phyloP scores from a whole-genome alignment of 108 stramenopile species.

The Nitzschia inconspicua region DNA sequence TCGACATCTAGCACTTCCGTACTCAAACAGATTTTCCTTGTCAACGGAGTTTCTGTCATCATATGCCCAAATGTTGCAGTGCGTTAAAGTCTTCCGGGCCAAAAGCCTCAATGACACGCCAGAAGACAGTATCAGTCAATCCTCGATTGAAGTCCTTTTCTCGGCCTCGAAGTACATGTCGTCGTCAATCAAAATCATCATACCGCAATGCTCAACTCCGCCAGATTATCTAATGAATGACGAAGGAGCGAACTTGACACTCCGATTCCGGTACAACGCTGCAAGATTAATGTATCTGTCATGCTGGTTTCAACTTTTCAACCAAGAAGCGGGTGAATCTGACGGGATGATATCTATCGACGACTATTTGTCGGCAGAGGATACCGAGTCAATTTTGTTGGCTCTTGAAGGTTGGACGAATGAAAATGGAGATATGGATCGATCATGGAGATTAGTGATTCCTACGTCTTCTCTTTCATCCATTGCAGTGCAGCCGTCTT shows the following conservation, averaged over 20 bases:
- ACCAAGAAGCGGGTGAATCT: too few species aligned
- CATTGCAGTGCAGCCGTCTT: background rate
- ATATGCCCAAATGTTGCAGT: conserved; percentile 36
- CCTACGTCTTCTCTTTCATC: too few species aligned
- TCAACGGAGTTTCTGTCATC: conserved; percentile 51
- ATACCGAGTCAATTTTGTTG: conserved; percentile 1
- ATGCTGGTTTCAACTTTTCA: conserved; percentile 6
- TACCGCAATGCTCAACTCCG: background rate
- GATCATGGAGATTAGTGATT: background rate
- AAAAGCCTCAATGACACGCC: background rate
- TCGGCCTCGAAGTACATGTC: conserved; percentile 3
- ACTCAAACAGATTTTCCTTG: conserved; percentile 25
- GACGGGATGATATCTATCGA: background rate
- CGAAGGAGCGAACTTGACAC: background rate
- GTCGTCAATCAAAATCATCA: conserved; percentile 2
- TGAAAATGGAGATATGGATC: background rate
- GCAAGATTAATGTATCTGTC: conserved; percentile 2
- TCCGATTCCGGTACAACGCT: background rate
- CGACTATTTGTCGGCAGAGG: background rate
- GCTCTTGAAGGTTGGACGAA: background rate
- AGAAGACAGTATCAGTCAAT: background rate
- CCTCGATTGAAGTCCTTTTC: background rate
- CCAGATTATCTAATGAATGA: background rate
- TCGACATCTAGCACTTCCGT: conserved; percentile 28
- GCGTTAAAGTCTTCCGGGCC: conserved; percentile 12